Conservation (phyloP, 2,329 filamentous ascomycete species). For the Beauveria caledonica region DNA sequence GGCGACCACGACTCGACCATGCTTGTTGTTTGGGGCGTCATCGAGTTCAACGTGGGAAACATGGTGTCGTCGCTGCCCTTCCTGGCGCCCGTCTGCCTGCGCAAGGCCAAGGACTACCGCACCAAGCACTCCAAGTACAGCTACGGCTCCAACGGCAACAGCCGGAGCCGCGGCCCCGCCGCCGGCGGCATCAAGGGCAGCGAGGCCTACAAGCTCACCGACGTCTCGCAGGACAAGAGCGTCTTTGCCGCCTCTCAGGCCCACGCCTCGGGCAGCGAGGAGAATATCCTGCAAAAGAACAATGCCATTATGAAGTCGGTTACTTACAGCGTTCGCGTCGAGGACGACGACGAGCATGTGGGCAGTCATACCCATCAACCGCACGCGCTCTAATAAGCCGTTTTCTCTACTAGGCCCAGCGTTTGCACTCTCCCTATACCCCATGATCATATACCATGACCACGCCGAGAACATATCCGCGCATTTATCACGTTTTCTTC, state of each 20-base stretch:
- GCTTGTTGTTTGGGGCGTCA: slow-evolving; percentile 47
- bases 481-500: background rate
- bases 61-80: slow-evolving; percentile 39
- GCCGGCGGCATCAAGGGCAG: slow-evolving; percentile 18
- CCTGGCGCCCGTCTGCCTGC: slow-evolving; percentile 34
- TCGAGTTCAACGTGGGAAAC: slow-evolving; percentile 49
- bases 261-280: slow-evolving; percentile 26
- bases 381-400: background rate
- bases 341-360: slow-evolving; percentile 17
- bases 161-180: slow-evolving; percentile 15
- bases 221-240: slow-evolving; percentile 25
- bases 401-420: background rate
- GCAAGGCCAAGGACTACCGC: slow-evolving; percentile 34
- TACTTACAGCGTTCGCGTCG: slow-evolving; percentile 32
- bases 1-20: slow-evolving; percentile 48
- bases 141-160: slow-evolving; percentile 20
- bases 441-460: background rate
- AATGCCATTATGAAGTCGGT: slow-evolving; percentile 34
- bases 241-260: slow-evolving; percentile 20
- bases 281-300: slow-evolving; percentile 29
- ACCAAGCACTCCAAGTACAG: slow-evolving; percentile 27
- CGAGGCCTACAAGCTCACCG: slow-evolving; percentile 31
- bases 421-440: background rate
- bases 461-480: background rate
- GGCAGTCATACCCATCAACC: background rate